phyloP scores from a whole-genome alignment of 495 filamentous ascomycete species.

The Xylaria sp. region DNA sequence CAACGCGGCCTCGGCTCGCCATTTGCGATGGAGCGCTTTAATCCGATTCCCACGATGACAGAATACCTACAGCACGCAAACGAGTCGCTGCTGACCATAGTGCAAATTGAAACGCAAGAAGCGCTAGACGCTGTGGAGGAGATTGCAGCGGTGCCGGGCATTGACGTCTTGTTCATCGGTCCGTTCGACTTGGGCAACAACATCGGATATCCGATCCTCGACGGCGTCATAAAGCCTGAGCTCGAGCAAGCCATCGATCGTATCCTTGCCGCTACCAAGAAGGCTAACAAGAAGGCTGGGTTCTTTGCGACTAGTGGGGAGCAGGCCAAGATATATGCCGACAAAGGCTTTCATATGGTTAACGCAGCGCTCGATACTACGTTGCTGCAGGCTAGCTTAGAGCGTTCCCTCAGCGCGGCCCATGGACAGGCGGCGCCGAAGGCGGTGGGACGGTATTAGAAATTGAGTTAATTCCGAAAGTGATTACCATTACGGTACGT shows the following conservation, averaged over 20 bases:
- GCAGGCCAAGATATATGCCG: slow-evolving; percentile 66
- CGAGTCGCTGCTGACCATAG: slow-evolving; percentile 70
- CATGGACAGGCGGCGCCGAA: slow-evolving; percentile 47
- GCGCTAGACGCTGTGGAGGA: slow-evolving; percentile 73
- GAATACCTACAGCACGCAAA: slow-evolving; percentile 82
- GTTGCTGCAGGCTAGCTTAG: slow-evolving; percentile 56
- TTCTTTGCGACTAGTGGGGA: slow-evolving; percentile 77
- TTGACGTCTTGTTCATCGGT: slow-evolving; percentile 80
- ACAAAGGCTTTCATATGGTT: slow-evolving; percentile 81
- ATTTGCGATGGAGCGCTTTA: slow-evolving; percentile 69
- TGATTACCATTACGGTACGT: background rate
- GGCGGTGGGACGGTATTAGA: slow-evolving; percentile 44
- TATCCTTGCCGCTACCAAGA: slow-evolving; percentile 66
- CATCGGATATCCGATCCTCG: slow-evolving; percentile 73
- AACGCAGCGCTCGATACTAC: slow-evolving; percentile 68
- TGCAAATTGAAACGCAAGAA: slow-evolving; percentile 83
- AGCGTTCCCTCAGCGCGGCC: slow-evolving; percentile 51
- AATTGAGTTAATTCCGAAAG: slow-evolving; percentile 11
- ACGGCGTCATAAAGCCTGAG: slow-evolving; percentile 67
- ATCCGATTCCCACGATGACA: slow-evolving; percentile 56
- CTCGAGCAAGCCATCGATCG: slow-evolving; percentile 71
- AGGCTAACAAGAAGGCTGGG: slow-evolving; percentile 74
- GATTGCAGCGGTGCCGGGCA: slow-evolving; percentile 72
- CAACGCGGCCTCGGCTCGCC: slow-evolving; percentile 72
- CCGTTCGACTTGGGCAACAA: slow-evolving; percentile 80